Conservation (phyloP, 2,329 filamentous ascomycete genomes). For the Aphanoascus verrucosus region DNA sequence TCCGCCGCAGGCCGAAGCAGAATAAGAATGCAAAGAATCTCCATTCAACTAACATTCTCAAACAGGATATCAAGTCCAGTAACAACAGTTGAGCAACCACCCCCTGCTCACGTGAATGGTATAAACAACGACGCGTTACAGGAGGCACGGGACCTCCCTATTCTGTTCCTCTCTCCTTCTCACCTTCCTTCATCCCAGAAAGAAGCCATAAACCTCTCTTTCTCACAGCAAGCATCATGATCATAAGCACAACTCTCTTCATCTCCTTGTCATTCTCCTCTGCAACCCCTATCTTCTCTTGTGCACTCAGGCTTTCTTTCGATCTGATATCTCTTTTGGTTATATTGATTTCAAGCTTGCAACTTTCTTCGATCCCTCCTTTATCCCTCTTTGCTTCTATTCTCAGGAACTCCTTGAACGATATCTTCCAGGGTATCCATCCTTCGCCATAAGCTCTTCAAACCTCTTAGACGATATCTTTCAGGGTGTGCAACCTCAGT, state of each 20-base stretch:
- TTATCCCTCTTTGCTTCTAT: no score
- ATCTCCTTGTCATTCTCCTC: neutral
- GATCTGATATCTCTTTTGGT: neutral
- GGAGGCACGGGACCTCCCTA: neutral
- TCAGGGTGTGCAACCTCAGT: no score
- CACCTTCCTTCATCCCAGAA: neutral
- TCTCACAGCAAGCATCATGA: neutral
- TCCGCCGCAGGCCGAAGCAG: no score
- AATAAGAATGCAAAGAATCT: no score
- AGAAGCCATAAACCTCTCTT: neutral
- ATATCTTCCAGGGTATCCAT: no score
- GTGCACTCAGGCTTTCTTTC: neutral
- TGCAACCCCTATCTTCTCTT: neutral
- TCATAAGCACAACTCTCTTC: neutral
- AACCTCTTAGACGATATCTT: no score
- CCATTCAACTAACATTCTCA: neutral
- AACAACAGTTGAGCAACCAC: neutral
- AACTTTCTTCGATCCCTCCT: no score
- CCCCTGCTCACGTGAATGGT: neutral
- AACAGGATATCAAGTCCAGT: neutral
- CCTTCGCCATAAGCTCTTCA: no score
- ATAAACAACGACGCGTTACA: conserved; percentile 1
- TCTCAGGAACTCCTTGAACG: no score
- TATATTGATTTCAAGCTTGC: no score
- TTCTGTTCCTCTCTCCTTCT: neutral